Conservation (phyloP, 306 rosid species). For the Psophocarpus tetragonolobus region DNA sequence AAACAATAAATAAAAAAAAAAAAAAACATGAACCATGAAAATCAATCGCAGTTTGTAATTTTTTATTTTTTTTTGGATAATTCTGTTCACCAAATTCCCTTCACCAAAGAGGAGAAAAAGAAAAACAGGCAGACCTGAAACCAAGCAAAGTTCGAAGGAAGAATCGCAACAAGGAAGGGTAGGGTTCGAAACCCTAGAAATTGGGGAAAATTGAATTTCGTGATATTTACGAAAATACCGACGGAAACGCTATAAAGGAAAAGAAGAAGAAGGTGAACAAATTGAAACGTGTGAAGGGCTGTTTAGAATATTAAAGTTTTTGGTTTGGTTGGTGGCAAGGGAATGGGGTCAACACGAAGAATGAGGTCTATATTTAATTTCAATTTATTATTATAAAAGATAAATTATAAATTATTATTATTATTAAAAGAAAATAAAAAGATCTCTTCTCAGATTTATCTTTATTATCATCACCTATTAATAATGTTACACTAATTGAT, state of each 20-base stretch:
- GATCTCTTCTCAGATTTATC: too few species aligned
- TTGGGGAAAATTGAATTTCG: slow-evolving; percentile 21
- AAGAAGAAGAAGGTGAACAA: slow-evolving; percentile 5
- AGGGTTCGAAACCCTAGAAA: slow-evolving; percentile 52
- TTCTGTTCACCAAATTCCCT: neutral
- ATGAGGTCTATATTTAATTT: neutral
- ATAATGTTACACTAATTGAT: too few species aligned
- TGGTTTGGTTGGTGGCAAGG: slow-evolving; percentile 29
- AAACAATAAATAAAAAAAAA: neutral
- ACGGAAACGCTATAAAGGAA: neutral
- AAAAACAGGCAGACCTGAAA: slow-evolving; percentile 50
- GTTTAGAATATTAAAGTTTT: neutral
- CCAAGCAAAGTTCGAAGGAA: neutral
- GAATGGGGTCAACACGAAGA: slow-evolving; percentile 2
- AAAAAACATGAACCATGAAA: neutral
- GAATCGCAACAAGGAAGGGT: neutral
- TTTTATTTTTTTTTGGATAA: neutral
- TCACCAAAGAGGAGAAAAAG: neutral
- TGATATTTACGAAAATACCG: neutral
- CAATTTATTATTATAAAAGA: neutral
- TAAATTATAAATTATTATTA: too few species aligned
- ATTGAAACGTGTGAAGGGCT: slow-evolving; percentile 37
- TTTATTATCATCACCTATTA: too few species aligned
- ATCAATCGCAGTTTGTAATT: too few species aligned
- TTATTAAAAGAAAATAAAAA: too few species aligned